Conservation (phyloP, 2,329 filamentous ascomycete species). For the Aspergillus jensenii region DNA sequence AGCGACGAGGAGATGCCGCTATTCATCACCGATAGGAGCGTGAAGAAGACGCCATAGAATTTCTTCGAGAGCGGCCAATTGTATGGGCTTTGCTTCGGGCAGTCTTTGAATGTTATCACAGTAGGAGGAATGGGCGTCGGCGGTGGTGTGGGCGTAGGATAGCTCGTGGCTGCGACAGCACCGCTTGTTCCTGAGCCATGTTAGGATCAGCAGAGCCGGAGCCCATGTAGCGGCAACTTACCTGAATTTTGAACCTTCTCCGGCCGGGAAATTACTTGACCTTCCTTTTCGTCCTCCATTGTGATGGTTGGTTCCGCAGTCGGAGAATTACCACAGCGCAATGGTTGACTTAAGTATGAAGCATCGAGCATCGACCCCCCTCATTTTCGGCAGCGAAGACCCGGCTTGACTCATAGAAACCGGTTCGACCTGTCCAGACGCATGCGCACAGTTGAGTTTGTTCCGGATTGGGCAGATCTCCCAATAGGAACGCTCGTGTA, state of each 20-base stretch:
- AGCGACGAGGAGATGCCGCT: constrained; percentile 39
- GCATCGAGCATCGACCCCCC: not conserved
- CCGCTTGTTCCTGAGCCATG: not conserved
- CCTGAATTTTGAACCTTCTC: not conserved
- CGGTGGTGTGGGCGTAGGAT: not conserved
- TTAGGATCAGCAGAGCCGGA: not conserved
- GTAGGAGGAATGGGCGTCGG: not conserved
- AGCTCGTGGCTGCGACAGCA: not conserved
- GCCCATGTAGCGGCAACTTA: not conserved
- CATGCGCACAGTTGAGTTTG: not conserved
- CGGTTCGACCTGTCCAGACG: constrained; percentile 13
- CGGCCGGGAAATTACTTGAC: not conserved
- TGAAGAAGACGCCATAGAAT: constrained; percentile 27
- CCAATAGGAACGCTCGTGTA: constrained; percentile 1
- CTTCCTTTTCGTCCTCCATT: constrained; percentile 3
- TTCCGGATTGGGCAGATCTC: not conserved
- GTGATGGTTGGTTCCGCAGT: not conserved
- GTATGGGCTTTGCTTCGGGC: constrained; percentile 24
- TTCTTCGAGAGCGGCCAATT: constrained; percentile 32
- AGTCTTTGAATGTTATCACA: constrained; percentile 27
- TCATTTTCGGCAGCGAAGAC: not conserved
- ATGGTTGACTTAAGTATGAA: constrained; percentile 4
- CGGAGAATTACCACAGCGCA: not conserved
- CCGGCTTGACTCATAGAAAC: constrained; percentile 22
- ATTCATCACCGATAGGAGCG: constrained; percentile 34